These are phyloP conservation scores for Arabidopsis arenosa DNA, from an alignment of 345 rosid genomes.

Conservation along the genomic window DNA sequence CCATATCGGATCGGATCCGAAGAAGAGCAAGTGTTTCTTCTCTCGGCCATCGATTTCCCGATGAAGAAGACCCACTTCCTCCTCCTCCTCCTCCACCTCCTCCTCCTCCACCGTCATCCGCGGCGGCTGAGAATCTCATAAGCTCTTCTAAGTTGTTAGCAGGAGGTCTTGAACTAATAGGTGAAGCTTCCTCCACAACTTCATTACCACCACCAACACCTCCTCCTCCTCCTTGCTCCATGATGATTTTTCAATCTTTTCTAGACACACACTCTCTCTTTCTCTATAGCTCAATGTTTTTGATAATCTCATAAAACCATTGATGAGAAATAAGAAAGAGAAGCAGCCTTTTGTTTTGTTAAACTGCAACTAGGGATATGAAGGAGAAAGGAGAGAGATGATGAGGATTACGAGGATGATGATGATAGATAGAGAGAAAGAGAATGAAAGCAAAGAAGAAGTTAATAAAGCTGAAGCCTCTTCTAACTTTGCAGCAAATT, in stretches of 20 bases:
- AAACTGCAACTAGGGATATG: slow-evolving; percentile 36
- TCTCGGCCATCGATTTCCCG: slow-evolving; percentile 88
- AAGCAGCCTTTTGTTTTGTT: slow-evolving; percentile 12
- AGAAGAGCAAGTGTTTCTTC: slow-evolving; percentile 87
- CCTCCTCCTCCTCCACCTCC: slow-evolving; percentile 47
- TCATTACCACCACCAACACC: slow-evolving; percentile 51
- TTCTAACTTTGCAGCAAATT: slow-evolving; percentile 86
- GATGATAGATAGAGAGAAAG: slow-evolving; percentile 44
- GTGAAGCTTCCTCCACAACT: slow-evolving; percentile 83
- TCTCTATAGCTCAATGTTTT: slow-evolving; percentile 18
- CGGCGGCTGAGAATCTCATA: slow-evolving; percentile 53
- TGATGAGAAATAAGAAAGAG: slow-evolving; percentile 38
- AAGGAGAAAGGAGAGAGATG: slow-evolving; percentile 48
- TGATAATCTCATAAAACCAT: slow-evolving; percentile 34
- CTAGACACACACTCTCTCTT: slow-evolving; percentile 18
- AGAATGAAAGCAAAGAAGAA: slow-evolving; percentile 52
- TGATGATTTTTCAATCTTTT: slow-evolving; percentile 10
- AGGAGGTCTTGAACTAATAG: slow-evolving; percentile 89
- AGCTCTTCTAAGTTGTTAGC: slow-evolving; percentile 70
- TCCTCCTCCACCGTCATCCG: slow-evolving; percentile 57
- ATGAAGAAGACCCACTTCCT: slow-evolving; percentile 45
- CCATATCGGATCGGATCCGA: slow-evolving; percentile 91
- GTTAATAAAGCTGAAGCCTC: slow-evolving; percentile 65
- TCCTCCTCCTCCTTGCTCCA: slow-evolving; percentile 65
- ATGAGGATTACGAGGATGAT: slow-evolving; percentile 75